Conservation (phyloP, 192 early-diverging fungal genomes). For the Umbelopsis sp. region DNA sequence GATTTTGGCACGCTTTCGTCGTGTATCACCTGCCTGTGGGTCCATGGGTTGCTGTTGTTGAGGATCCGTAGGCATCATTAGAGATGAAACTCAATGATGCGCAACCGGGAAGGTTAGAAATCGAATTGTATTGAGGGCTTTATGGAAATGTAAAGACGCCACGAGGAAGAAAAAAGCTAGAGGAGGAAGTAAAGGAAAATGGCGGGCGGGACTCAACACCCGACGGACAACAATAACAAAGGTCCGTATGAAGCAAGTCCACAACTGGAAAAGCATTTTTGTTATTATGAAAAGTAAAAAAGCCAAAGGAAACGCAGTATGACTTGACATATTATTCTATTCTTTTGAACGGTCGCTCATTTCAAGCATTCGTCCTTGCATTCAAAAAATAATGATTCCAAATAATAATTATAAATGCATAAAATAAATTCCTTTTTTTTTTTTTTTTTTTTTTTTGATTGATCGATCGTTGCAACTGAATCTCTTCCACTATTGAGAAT, state of each 20-base stretch:
- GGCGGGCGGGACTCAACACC: background rate
- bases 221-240: conserved; percentile 12
- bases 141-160: background rate
- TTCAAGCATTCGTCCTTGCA: too few relatives aligned
- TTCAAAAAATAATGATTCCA: too few relatives aligned
- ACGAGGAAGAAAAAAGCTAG: conserved; percentile 2
- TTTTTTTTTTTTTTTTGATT: too few relatives aligned
- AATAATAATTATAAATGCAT: too few relatives aligned
- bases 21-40: conserved; percentile 24
- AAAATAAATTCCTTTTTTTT: too few relatives aligned
- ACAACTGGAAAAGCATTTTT: too few relatives aligned
- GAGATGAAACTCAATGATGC: conserved; percentile 12
- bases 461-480: too few relatives aligned
- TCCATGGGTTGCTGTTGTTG: conserved; percentile 21
- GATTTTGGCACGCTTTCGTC: conserved; percentile 41
- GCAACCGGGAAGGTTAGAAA: background rate
- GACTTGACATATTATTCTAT: too few relatives aligned
- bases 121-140: background rate
- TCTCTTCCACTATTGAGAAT: too few relatives aligned
- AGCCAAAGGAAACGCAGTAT: too few relatives aligned
- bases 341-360: too few relatives aligned
- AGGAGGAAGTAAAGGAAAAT: background rate
- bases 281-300: too few relatives aligned
- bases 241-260: conserved; percentile 6
- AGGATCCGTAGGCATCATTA: conserved; percentile 16